Percentiles rank a stretch among this genome's conserved stretches.
Evolutionary conservation across 495 filamentous ascomycete genomes (phyloP).

Genomic region (Barbatosphaeria neglecta): DNA sequence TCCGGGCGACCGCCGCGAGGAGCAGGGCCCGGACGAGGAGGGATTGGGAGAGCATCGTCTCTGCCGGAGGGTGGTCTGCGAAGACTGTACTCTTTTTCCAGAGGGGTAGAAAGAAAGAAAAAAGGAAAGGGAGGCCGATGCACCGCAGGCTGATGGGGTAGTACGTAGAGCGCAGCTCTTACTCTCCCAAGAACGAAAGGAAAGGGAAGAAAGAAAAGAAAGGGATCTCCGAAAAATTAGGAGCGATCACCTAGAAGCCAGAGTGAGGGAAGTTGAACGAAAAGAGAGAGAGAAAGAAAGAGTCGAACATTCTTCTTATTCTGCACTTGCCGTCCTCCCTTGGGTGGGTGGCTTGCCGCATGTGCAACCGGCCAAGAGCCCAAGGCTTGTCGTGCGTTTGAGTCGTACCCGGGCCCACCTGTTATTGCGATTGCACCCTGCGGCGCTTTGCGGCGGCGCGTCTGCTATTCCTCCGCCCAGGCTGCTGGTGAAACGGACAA

Average conservation of each 20-base stretch:
- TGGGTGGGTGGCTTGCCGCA: too few species aligned
- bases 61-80: neutral
- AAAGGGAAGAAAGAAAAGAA: too few species aligned
- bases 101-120: neutral
- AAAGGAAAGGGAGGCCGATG: too few species aligned
- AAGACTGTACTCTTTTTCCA: neutral
- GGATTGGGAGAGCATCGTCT: constrained; percentile 11
- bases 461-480: neutral
- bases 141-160: too few species aligned
- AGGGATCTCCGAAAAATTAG: too few species aligned
- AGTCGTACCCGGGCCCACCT: too few species aligned
- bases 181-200: too few species aligned
- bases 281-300: neutral
- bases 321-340: neutral
- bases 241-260: neutral
- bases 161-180: too few species aligned
- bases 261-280: neutral
- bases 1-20: constrained; percentile 4
- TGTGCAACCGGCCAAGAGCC: neutral
- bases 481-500: too few species aligned
- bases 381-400: neutral
- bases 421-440: too few species aligned
- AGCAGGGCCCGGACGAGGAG: constrained; percentile 4
- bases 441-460: neutral
- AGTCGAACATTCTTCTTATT: neutral